phyloP scores from a whole-genome alignment of 441 rosid genomes.

The Monsonia emarginata region DNA sequence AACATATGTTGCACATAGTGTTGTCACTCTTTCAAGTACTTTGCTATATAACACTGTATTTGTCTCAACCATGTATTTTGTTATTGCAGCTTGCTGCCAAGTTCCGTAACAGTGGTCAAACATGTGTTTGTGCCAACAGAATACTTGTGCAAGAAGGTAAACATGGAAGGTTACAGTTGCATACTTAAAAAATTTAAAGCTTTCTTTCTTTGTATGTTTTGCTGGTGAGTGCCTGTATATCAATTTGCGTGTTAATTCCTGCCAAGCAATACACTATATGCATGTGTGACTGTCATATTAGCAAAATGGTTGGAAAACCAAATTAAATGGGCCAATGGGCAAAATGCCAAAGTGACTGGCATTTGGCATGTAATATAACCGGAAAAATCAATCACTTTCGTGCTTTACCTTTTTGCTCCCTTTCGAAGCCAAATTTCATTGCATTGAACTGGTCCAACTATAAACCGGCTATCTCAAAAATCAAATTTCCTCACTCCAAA shows the following conservation, averaged over 20 bases:
- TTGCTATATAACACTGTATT: background rate
- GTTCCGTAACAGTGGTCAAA: conserved; percentile 93
- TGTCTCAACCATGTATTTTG: conserved; percentile 13
- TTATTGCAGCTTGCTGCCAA: conserved; percentile 79
- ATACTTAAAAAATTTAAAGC: background rate
- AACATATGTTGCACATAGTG: background rate
- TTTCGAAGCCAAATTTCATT: too few species aligned
- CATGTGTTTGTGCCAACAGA: conserved; percentile 94
- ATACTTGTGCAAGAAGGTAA: conserved; percentile 93
- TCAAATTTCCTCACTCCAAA: background rate
- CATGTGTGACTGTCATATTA: background rate
- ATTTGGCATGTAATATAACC: too few species aligned
- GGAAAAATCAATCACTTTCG: too few species aligned
- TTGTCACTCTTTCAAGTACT: background rate
- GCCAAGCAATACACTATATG: background rate
- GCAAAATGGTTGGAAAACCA: background rate
- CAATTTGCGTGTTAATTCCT: background rate
- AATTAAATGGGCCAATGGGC: background rate
- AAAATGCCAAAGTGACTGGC: background rate
- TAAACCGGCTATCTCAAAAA: background rate
- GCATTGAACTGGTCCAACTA: background rate
- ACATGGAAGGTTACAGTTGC: conserved; percentile 5
- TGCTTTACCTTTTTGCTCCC: too few species aligned
- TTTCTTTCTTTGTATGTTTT: background rate
- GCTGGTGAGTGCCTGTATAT: background rate